Base-by-base conservation (phyloP, 306 rosid species). In the Malus sieversii region DNA sequence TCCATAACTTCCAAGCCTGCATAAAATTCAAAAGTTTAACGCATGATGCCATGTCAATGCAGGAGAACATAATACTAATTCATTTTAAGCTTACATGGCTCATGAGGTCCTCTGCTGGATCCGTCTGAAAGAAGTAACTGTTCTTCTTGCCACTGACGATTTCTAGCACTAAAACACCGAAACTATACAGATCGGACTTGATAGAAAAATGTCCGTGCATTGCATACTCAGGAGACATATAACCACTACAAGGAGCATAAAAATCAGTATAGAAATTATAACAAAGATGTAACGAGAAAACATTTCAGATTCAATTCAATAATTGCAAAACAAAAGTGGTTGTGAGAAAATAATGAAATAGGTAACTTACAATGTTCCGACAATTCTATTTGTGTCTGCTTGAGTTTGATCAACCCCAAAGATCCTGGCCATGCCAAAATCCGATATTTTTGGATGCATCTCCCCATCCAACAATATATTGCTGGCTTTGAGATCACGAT, bases 141-240 rank as follows among this genome's bases (percentile, higher is more conserved):
- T 82, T 82, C 20, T 82, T 82, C 46, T 51, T 51, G 38, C 82
- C 82, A 7, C 48, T 68, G 4, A 82, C 4, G 8, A 82, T 82
- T 53, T 82, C 85, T 29, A 82, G 32, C 2, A 82, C 33, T 32
- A 82, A 42, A 4, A 82, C 76, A 32, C 82, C 82, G 0, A 73
- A 78, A 52, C 82, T 77, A 38, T 67, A 77, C 4, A 82, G 2
- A 52, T 82, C 79, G 3, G 79, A 75, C 55, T 75, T 75, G 9
- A 75, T 40, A 45, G 79, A 66, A 52, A 75, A 75, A 0, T 13
- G 53, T 16, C 79, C 72, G 0, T 75, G 72, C 79, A 65, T 75
- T 51, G 72, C 72, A 48, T 52, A 75, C 18, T 75, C 79, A 0
- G 66, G 66, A 45, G 77, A 6, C 77, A 74, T 74, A 33, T 33